Evolutionary conservation across 148 eudicot species (phyloP), one percentile per base, ranked within the genome.

Genomic region (Silene uniflora): DNA sequence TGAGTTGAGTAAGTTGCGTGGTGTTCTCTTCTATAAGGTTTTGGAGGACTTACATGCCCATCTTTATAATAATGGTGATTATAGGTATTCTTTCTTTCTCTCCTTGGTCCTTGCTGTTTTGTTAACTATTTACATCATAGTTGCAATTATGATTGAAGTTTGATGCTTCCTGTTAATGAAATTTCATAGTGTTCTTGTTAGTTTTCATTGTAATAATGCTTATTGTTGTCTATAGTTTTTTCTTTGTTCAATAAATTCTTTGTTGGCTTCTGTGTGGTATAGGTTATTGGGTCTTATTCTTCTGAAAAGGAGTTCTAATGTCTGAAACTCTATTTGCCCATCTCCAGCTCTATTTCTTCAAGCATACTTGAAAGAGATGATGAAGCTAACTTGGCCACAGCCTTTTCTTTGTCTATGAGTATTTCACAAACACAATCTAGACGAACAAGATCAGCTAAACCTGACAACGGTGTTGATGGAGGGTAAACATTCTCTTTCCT

Each of bases 41-140:
- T 84, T 96, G 87, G 99, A 96, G 79, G 99, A 91, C 84, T 84
- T 96, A 84, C 99, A 96, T 80, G 92, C 86, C 64, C 99, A 96
- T 87, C 97, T 96, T 72, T 96, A 91, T 81, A 92, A 96, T 76
- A 92, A 85, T 84, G 99, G 99, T 79, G 93, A 88, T 73, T 91
- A 91, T 74, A 92, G 99, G 98, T 96, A 87, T 23, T 7, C 61
- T 63, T 19, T 69, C 3, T 73, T 58, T 49, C 66, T 47, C 74
- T 73, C 59, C 39, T 32, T 67, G 22, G 23, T 59, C 2, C 22
- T 67, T 67, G 29, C 22, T 35, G 8, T 25, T 54, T 62, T 63
- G 22, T 19, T 59, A 27, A 13, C 19, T 23, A 46, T 29, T 10
- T 7, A 54, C 13, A 66, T 10, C 42, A 10, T 55, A 11, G 0